Conservation (phyloP, 805 yeast genomes). For the Nakazawaea populi region DNA sequence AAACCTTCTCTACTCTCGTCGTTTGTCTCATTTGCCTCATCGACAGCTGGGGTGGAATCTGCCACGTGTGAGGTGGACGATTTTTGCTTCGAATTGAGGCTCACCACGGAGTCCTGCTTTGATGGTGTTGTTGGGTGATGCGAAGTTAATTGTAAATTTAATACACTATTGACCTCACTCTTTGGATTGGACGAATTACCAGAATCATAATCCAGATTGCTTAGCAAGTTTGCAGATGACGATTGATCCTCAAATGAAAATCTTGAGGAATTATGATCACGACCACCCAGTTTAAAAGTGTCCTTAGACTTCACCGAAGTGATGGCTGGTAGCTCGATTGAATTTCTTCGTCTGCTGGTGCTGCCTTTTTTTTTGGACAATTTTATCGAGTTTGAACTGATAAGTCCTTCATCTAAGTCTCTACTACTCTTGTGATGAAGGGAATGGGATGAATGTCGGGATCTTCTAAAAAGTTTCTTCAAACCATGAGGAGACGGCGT, state of each 20-base stretch:
- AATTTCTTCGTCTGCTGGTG: not conserved
- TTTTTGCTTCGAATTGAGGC: not conserved
- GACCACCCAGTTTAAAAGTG: not conserved
- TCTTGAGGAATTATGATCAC: not conserved
- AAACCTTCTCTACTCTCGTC: constrained; percentile 23
- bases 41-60: not conserved
- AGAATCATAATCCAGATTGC: not conserved
- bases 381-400: not conserved
- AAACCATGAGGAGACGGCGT: not conserved
- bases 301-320: not conserved
- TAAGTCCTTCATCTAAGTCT: not conserved
- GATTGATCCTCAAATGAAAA: not conserved
- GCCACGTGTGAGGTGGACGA: not conserved
- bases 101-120: not conserved
- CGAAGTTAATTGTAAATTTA: not conserved
- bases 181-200: not conserved
- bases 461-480: not conserved
- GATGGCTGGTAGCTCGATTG: not conserved
- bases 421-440: not conserved
- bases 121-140: not conserved
- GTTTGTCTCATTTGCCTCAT: not conserved
- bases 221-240: not conserved
- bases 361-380: too few species aligned
- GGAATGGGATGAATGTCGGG: not conserved
- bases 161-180: constrained; percentile 8